These are phyloP conservation scores for Pseudogymnoascus sp. DNA, from an alignment of 2,329 filamentous ascomycete genomes.

Conservation along the genomic window DNA sequence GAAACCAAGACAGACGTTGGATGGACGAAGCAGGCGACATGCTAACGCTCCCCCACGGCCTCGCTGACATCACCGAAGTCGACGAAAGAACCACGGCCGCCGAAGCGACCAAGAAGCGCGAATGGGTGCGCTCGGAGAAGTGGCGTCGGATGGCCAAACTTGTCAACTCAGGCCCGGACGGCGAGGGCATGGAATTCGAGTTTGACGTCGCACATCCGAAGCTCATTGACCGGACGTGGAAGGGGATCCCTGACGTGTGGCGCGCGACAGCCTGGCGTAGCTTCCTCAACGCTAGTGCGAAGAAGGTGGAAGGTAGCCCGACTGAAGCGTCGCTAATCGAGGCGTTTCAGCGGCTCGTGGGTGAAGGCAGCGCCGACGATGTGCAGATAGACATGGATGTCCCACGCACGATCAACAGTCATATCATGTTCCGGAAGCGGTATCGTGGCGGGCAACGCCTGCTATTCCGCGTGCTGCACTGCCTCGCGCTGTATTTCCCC, in stretches of 20 bases:
- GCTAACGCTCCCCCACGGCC: constrained; percentile 50
- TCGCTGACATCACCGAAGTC: constrained; percentile 49
- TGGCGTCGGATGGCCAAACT: constrained; percentile 60
- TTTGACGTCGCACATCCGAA: constrained; percentile 81
- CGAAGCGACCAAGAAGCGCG: constrained; percentile 52
- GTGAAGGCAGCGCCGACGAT: constrained; percentile 74
- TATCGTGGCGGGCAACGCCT: constrained; percentile 89
- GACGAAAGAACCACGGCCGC: constrained; percentile 43
- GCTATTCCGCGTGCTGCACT: constrained; percentile 86
- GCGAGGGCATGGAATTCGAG: constrained; percentile 56
- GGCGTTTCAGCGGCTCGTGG: constrained; percentile 64
- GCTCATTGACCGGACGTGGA: constrained; percentile 88
- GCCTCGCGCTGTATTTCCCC: constrained; percentile 82
- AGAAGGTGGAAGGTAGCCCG: constrained; percentile 46
- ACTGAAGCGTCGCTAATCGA: constrained; percentile 64
- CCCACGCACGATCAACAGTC: constrained; percentile 83
- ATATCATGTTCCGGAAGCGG: constrained; percentile 92
- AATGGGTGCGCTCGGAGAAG: constrained; percentile 55
- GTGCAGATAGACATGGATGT: constrained; percentile 97
- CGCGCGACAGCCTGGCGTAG: constrained; percentile 89
- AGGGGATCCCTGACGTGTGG: constrained; percentile 96
- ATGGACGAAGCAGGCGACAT: constrained; percentile 61
- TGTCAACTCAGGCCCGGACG: constrained; percentile 30
- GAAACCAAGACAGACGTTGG: constrained; percentile 52
- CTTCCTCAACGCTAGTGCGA: constrained; percentile 73